Evolutionary conservation across 148 eudicot genomes (phyloP), one percentile per base, ranked within the genome.

Genomic region (Cornus kousa): DNA sequence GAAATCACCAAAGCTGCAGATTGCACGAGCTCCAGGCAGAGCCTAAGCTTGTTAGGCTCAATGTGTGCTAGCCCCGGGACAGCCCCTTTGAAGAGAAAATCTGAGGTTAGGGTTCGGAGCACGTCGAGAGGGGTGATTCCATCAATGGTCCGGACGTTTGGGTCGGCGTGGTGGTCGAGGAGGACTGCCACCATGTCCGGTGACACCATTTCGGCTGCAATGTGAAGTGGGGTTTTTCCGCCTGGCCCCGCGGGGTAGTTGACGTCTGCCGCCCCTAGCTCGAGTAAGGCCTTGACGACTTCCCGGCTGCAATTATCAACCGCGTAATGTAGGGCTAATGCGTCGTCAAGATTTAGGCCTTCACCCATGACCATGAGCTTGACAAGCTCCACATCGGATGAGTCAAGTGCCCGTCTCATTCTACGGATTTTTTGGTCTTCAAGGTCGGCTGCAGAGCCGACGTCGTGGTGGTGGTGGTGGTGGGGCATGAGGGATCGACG

Each of bases 171-270:
- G 89, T 96, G 99, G 86, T 96, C 99, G 2, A 96, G 85, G 3
- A 96, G 79, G 0, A 96, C 99, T 0, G 99, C 95, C 66, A 96
- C 99, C 99, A 96, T 93, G 81, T 96, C 99, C 1, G 99, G 97
- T 3, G 93, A 92, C 31, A 96, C 98, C 99, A 93, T 91, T 81
- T 96, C 98, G 0, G 99, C 91, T 0, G 98, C 99, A n/a, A 91
- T 35, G 74, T 96, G 99, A 5, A 96, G 90, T 2, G 99, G 98
- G 0, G 97, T 89, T 59, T 94, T 96, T 0, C 97, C 98, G 0
- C 89, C 83, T 2, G 94, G 98, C 0, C 99, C 99, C 0, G 94
- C 98, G 0, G 91, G 92, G 83, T 87, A 92, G 79, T 96, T 92
- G 0, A 96, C 99, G 32, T 96, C 95, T 0, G 95, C 98, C 0